phyloP scores from a whole-genome alignment of 2,329 filamentous ascomycete species.

The Coniochaeta ligniaria region DNA sequence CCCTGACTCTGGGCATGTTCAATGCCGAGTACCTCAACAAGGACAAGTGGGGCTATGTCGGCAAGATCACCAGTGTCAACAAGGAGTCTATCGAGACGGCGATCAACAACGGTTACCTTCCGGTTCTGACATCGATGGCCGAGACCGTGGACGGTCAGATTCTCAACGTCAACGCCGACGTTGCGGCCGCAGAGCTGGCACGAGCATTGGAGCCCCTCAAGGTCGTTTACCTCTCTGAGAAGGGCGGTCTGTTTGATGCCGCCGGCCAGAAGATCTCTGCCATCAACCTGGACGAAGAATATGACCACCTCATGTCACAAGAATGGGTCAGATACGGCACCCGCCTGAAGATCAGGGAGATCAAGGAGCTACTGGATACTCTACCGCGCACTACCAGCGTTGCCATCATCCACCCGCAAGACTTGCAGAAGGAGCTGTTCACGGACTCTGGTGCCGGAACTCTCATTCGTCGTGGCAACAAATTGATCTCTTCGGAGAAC shows the following conservation, averaged over 20 bases:
- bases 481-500: slow-evolving; percentile 67
- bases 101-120: slow-evolving; percentile 84
- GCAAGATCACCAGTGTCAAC: slow-evolving; percentile 91
- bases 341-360: slow-evolving; percentile 93
- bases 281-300: slow-evolving; percentile 97
- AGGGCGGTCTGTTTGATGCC: slow-evolving; percentile 91
- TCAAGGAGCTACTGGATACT: slow-evolving; percentile 84
- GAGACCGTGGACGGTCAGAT: slow-evolving; percentile 88
- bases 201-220: slow-evolving; percentile 86
- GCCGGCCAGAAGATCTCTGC: slow-evolving; percentile 92
- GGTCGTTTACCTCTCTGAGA: slow-evolving; percentile 97
- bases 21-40: slow-evolving; percentile 92
- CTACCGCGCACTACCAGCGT: slow-evolving; percentile 90
- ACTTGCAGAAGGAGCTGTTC: slow-evolving; percentile 93
- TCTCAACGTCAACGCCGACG: slow-evolving; percentile 96
- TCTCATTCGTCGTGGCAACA: slow-evolving; percentile 84
- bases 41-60: slow-evolving; percentile 92
- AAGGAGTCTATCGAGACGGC: slow-evolving; percentile 84
- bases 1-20: slow-evolving; percentile 85
- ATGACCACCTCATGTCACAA: slow-evolving; percentile 84
- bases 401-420: slow-evolving; percentile 93
- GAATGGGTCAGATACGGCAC: slow-evolving; percentile 95
- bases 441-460: slow-evolving; percentile 94
- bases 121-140: slow-evolving; percentile 92
- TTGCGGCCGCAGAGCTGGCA: slow-evolving; percentile 88